Conservation (phyloP, 2,329 filamentous ascomycete species). For the Chaetomium strumarium region DNA sequence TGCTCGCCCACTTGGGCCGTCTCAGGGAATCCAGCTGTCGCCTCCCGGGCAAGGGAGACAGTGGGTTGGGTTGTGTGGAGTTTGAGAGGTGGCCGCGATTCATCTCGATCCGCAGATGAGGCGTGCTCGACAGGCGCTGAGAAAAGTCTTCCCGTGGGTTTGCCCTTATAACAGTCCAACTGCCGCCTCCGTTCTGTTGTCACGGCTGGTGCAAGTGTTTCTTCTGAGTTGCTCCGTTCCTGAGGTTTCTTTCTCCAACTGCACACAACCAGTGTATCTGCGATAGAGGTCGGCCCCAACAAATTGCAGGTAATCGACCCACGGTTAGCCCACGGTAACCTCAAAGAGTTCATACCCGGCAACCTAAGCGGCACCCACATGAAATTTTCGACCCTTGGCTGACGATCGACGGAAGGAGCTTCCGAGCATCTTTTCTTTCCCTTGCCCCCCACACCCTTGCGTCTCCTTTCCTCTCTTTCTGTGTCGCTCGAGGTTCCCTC, state of each 20-base stretch:
- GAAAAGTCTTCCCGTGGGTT: neutral
- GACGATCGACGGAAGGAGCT: slow-evolving; percentile 3
- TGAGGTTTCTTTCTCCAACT: neutral
- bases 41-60: neutral
- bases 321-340: slow-evolving; percentile 23
- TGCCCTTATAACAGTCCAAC: neutral
- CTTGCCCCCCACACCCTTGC: slow-evolving; percentile 2
- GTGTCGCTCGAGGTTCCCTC: slow-evolving; percentile 1
- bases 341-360: neutral
- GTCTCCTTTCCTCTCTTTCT: slow-evolving; percentile 3
- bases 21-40: neutral
- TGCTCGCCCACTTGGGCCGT: neutral
- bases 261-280: neutral
- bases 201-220: too few species aligned
- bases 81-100: neutral
- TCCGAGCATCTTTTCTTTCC: slow-evolving; percentile 8
- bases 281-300: slow-evolving; percentile 17
- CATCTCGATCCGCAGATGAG: too few species aligned
- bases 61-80: neutral
- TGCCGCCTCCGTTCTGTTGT: neutral
- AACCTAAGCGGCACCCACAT: slow-evolving; percentile 10
- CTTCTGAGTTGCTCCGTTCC: neutral
- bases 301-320: slow-evolving; percentile 23
- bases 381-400: slow-evolving; percentile 18
- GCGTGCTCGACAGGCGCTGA: too few species aligned